Base-by-base conservation (phyloP, 2,329 filamentous ascomycete species). In the Cryphonectria japonica region DNA sequence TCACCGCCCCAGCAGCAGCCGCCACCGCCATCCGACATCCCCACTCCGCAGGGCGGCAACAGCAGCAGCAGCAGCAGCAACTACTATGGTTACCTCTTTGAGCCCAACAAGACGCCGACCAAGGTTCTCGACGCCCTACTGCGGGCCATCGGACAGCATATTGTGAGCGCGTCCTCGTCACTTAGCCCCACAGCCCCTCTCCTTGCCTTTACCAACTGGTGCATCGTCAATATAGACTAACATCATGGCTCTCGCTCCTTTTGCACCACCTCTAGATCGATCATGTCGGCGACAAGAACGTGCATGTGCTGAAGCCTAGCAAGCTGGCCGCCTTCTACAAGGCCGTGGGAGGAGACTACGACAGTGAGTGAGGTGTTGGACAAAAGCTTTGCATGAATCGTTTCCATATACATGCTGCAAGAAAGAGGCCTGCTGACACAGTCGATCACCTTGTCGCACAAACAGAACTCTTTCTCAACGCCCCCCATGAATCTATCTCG, bases 251-350 rank as follows among this genome's bases (percentile, higher is more conserved):
- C 71, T 2, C 59, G 67, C 41, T 67, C 62, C 26, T 41, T 59
- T 63, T 1, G 9, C n/a, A 22, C 63, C 82, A 22, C 63, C 82
- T 66, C 52, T 72, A 92, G 90, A 84, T 85, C 65, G 79, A 82
- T 63, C 82, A 89, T 66, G 82, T 92, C 72, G 89, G 89, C 70
- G 88, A 91, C 78, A 86, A 82, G 75, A 83, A 83, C 39, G 82
- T 85, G 32, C 80, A 80, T 57, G 79, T 83, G 66, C 80, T 92
- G 52, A 92, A 87, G 7, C 91, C 92, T 0, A 82, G 85, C 67
- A 94, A 94, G 78, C 83, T 95, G 59, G 91, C 92, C n/a, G 85
- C 87, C 54, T 95, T 94, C 78, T 95, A 95, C 81, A 89, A 89
- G 77, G 84, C 86, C 39, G 91, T 93, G 22, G 93, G 92, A 70